Conservation (phyloP, 257 asterid genomes). For the Handroanthus guayacan region DNA sequence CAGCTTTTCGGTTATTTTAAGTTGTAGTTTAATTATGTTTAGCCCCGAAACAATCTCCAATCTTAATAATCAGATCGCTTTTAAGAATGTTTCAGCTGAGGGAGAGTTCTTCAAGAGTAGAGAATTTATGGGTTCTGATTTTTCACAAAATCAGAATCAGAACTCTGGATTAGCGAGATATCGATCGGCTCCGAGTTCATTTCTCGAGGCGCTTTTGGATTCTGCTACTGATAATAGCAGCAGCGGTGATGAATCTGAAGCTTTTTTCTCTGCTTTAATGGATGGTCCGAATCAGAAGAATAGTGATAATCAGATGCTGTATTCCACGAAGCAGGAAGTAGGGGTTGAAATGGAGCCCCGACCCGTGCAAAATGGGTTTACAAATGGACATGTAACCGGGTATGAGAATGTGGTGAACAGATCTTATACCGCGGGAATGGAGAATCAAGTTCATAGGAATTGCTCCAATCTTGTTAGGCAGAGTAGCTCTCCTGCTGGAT, state of each 20-base stretch:
- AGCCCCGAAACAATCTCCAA: slow-evolving; percentile 37
- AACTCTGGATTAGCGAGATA: slow-evolving; percentile 58
- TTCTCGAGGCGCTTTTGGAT: slow-evolving; percentile 63
- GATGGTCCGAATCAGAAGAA: slow-evolving; percentile 50
- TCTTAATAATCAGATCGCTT: slow-evolving; percentile 15
- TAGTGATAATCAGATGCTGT: slow-evolving; percentile 38
- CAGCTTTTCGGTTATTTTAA: background rate
- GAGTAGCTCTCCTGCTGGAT: slow-evolving; percentile 94
- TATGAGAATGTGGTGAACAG: slow-evolving; percentile 55
- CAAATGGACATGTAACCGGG: slow-evolving; percentile 38
- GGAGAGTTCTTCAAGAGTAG: slow-evolving; percentile 49
- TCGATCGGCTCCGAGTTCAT: slow-evolving; percentile 86
- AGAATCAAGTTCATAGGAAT: slow-evolving; percentile 46
- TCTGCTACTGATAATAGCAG: slow-evolving; percentile 42
- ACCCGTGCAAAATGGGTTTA: slow-evolving; percentile 37
- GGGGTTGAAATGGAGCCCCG: slow-evolving; percentile 44
- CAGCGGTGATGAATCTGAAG: slow-evolving; percentile 69
- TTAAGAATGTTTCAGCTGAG: slow-evolving; percentile 47
- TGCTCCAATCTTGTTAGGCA: slow-evolving; percentile 74
- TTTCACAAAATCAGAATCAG: slow-evolving; percentile 40
- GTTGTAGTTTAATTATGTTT: slow-evolving; percentile 11
- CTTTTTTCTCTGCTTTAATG: slow-evolving; percentile 61
- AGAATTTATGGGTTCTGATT: slow-evolving; percentile 52
- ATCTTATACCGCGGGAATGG: slow-evolving; percentile 66
- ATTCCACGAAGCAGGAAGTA: slow-evolving; percentile 59